Evolutionary conservation across 495 filamentous ascomycete genomes (phyloP), one percentile per base, ranked within the genome.

Genomic region (Sabuloglossum arenarium): DNA sequence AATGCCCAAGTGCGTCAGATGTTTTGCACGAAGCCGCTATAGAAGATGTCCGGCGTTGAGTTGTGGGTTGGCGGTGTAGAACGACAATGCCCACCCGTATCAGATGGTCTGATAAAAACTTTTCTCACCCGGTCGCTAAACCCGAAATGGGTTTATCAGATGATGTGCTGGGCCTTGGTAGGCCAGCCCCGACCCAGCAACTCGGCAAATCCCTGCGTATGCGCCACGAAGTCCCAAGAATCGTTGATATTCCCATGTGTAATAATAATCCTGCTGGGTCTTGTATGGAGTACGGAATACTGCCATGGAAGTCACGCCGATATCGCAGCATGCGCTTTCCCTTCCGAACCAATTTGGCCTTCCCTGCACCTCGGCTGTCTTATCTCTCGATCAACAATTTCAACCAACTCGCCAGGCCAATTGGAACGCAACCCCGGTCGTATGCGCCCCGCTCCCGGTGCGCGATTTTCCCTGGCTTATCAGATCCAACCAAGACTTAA

Each of bases 101-200:
- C 47, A 51, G 47, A 51, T 51, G 24, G 54, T 58, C 55, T 50
- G 50, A 58, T 54, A 52, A 50, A 47, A 30, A 23, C 8, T 21
- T 43, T 47, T 5, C 12, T 5, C 24, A 27, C 8, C 24, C 28
- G 6, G 28, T 11, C 47, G 47, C 47, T 51, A 51, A 23, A 27
- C 24, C 47, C 5, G 53, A n/a, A 16, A 37, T 27, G 11, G 29
- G 53, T n/a, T 55, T 55, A 55, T 55, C 53, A 55, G 53, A 55
- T 55, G 53, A 37, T 39, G 24, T 39, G 53, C 24, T 37, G 25
- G n/a, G 19, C 16, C 29, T 55, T 39, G 21, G 37, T n/a, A 54
- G 28, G 19, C 10, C 28, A 10, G 6, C 14, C 5, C 21, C 6
- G 14, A 46, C 6, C 16, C 8, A 39, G 34, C 34, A 8, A 16